Percentiles rank a stretch among this genome's conserved stretches.
Evolutionary conservation across 2,329 filamentous ascomycete genomes (phyloP).

Genomic region (Fusarium sp.): DNA sequence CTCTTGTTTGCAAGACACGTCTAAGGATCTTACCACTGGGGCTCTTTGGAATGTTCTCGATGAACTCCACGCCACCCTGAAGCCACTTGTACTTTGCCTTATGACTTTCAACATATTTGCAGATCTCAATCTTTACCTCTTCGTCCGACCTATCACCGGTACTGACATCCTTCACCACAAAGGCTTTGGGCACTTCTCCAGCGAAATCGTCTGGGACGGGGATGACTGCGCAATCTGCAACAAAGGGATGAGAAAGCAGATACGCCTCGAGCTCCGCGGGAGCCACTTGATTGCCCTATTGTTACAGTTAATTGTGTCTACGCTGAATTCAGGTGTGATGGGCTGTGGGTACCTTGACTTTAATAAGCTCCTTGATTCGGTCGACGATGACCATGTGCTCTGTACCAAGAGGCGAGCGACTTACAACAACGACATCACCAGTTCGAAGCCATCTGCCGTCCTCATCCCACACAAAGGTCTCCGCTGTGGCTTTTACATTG

Average conservation of each 20-base stretch:
- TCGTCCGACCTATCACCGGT: neutral
- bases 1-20: neutral
- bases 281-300: neutral
- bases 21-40: neutral
- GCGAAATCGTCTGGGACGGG: neutral
- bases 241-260: neutral
- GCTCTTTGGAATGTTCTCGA: neutral
- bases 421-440: neutral
- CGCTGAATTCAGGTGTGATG: accelerated
- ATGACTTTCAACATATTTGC: neutral
- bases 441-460: neutral
- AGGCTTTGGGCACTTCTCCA: neutral
- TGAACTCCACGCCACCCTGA: neutral
- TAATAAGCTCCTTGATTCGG: neutral
- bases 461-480: neutral
- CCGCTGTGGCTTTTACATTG: neutral
- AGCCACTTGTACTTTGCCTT: neutral
- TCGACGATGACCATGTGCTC: neutral
- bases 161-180: neutral
- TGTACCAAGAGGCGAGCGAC: neutral
- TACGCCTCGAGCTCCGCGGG: neutral
- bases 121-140: neutral
- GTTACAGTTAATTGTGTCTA: accelerated
- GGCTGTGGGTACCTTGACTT: neutral
- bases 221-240: neutral